These are phyloP conservation scores for Apophysomyces elegans DNA, from an alignment of 371 early-diverging fungal species.

Conservation along the genomic window DNA sequence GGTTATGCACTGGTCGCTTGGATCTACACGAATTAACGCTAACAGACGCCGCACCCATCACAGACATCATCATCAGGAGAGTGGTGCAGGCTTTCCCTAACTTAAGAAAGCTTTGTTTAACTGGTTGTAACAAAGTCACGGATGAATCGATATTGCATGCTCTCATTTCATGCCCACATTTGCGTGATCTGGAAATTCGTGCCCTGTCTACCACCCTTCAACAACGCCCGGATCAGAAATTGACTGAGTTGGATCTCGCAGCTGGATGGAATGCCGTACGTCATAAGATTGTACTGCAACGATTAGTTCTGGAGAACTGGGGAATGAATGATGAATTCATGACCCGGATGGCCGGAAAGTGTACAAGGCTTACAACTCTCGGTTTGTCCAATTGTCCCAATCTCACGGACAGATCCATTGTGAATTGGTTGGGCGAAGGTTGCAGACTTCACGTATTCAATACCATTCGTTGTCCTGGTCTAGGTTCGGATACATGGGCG, in stretches of 20 bases:
- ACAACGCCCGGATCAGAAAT: neutral
- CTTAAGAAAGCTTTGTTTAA: slow-evolving; percentile 24
- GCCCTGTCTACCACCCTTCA: slow-evolving; percentile 11
- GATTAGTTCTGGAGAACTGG: slow-evolving; percentile 20
- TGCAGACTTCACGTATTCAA: slow-evolving; percentile 11
- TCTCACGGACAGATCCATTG: slow-evolving; percentile 8
- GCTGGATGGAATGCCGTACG: neutral
- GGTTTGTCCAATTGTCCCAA: slow-evolving; percentile 17
- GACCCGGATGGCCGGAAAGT: slow-evolving; percentile 1
- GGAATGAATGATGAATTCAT: slow-evolving; percentile 8
- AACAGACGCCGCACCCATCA: slow-evolving; percentile 25
- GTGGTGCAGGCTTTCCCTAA: slow-evolving; percentile 25
- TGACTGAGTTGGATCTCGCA: neutral
- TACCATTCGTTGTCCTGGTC: slow-evolving; percentile 19
- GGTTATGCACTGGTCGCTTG: slow-evolving; percentile 22
- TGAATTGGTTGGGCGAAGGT: neutral
- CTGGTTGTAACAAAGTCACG: slow-evolving; percentile 22
- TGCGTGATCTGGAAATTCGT: slow-evolving; percentile 35
- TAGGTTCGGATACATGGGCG: slow-evolving; percentile 13
- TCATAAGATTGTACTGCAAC: neutral
- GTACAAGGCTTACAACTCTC: neutral
- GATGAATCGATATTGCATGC: slow-evolving; percentile 13
- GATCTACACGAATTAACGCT: slow-evolving; percentile 23
- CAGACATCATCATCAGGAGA: slow-evolving; percentile 18
- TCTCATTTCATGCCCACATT: slow-evolving; percentile 19